Evolutionary conservation across 139 green algal species (phyloP), one percentile per base, ranked within the genome.

Genomic region (Chlamydomonas sp.): DNA sequence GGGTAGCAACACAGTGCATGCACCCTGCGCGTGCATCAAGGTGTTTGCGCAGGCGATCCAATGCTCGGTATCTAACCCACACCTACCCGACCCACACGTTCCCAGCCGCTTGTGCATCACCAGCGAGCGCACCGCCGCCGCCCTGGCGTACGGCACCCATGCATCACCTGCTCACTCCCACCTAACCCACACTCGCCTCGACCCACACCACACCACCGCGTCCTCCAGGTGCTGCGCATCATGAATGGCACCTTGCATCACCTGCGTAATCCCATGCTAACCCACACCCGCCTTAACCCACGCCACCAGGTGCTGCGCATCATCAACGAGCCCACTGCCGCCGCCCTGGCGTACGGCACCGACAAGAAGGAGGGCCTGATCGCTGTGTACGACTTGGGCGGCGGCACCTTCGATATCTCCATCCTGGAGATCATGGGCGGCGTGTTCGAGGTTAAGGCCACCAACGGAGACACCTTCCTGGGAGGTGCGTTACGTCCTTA

Each of bases 301-400:
- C n/a, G 31, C 1, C 63, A 62, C 6, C 73, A 88, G 74, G 90
- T 95, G 77, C 85, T 98, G 91, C 95, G 98, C 80, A 99, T 99
- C 95, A 99, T 99, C 96, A 99, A 99, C 92, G 98, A 99, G 95
- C 98, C 98, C 77, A 99, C 98, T 6, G 98, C 98, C 60, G 98
- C 98, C 5, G 96, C 97, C 14, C 94, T 99, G 69, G 97, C 94
- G 62, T 99, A 99, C 87, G 98, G 98, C 80, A 93, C 94, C 18
- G 97, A 99, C 92, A 97, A 98, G 90, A 99, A 99, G 93, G 98
- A 99, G 91, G 97, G 97, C 8, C 77, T 99, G 66, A 93, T 99
- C 67, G 97, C 97, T 0, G 97, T 98, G 79, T 99, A 98, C 77
- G 97, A 99, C 88, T 88, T 99, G 62, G 97, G 93, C 92, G 97